Evolutionary conservation across 257 asterid genomes (phyloP).

Genomic region (Penstemon davidsonii): DNA sequence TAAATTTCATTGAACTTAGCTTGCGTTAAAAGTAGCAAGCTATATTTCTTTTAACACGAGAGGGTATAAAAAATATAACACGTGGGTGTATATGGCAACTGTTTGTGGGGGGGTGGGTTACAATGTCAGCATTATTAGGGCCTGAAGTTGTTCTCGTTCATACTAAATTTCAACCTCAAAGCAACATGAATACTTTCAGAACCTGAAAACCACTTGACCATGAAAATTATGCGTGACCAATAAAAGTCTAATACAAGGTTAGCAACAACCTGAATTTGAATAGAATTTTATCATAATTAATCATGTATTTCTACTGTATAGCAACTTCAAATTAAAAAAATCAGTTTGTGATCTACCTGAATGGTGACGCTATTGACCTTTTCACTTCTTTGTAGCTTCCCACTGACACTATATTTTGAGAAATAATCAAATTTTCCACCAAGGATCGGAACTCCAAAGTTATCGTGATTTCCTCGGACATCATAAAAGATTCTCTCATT

Average conservation of each 20-base stretch:
- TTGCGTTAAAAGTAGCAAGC: too few species aligned
- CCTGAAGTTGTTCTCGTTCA: not conserved
- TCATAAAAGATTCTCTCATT: conserved; percentile 63
- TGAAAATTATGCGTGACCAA: conserved; percentile 4
- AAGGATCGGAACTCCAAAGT: conserved; percentile 73
- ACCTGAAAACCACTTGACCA: not conserved
- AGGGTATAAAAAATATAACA: too few species aligned
- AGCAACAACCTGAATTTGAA: conserved; percentile 8
- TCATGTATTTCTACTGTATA: not conserved
- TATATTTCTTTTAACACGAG: too few species aligned
- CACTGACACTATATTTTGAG: conserved; percentile 70
- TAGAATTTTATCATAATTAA: not conserved
- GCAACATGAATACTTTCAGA: not conserved
- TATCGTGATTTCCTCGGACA: conserved; percentile 94
- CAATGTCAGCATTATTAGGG: not conserved
- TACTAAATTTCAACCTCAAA: not conserved
- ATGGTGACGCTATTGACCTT: conserved; percentile 66
- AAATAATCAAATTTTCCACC: conserved; percentile 74
- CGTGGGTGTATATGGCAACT: too few species aligned
- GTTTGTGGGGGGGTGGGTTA: too few species aligned
- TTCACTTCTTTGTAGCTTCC: conserved; percentile 56
- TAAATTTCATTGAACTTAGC: too few species aligned
- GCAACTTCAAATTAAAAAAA: conserved; percentile 2
- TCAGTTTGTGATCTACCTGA: conserved; percentile 49
- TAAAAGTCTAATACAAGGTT: not conserved